phyloP scores from a whole-genome alignment of 345 rosid genomes.

The Jatropha curcas region DNA sequence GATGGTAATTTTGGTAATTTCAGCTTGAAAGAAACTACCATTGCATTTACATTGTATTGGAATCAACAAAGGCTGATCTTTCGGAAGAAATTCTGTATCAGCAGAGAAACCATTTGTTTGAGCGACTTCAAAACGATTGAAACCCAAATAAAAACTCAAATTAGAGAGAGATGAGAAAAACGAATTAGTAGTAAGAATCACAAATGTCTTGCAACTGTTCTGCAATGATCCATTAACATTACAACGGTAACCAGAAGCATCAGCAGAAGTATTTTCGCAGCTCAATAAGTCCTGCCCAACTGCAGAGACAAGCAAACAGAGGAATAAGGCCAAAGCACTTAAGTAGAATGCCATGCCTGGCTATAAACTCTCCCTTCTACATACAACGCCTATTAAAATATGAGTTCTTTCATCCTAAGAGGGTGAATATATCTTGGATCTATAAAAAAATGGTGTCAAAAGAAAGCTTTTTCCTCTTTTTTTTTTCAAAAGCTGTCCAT shows the following conservation, averaged over 20 bases:
- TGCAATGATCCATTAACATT: conserved; percentile 29
- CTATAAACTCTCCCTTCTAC: conserved; percentile 24
- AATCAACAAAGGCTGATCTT: conserved; percentile 50
- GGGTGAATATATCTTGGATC: conserved; percentile 60
- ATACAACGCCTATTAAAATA: conserved; percentile 15
- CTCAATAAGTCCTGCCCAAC: conserved; percentile 46
- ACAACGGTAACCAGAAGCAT: conserved; percentile 56
- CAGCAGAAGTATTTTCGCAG: conserved; percentile 47
- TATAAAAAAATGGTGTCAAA: conserved; percentile 29
- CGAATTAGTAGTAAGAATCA: conserved; percentile 50
- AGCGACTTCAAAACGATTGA: conserved; percentile 42
- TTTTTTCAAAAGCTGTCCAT: conserved; percentile 13
- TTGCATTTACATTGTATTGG: conserved; percentile 67
- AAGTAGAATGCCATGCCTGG: conserved; percentile 42
- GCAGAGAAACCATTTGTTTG: conserved; percentile 51
- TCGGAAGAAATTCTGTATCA: conserved; percentile 49
- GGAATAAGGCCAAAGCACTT: conserved; percentile 41
- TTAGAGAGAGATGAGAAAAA: conserved; percentile 59
- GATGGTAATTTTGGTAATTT: conserved; percentile 42
- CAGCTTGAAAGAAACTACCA: conserved; percentile 56
- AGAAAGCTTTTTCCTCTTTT: background rate
- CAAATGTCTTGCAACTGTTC: conserved; percentile 55
- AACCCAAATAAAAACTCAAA: conserved; percentile 55
- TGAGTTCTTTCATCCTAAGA: conserved; percentile 15
- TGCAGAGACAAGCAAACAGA: conserved; percentile 35